phyloP scores from a whole-genome alignment of 192 early-diverging fungal genomes.

The Backusella circina region DNA sequence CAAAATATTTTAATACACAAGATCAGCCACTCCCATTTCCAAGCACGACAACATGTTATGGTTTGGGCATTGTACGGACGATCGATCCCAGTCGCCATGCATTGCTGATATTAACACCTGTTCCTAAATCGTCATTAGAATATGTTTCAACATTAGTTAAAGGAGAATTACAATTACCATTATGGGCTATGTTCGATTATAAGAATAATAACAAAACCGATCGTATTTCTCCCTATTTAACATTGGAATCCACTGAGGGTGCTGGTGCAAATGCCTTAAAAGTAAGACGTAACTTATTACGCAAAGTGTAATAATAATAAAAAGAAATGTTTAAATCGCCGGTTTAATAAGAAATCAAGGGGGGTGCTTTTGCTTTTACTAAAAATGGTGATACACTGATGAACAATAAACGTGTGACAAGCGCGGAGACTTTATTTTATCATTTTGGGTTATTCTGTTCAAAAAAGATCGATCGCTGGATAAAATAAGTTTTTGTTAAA shows the following conservation, averaged over 20 bases:
- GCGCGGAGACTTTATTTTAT: not conserved
- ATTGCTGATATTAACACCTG: slow-evolving; percentile 56
- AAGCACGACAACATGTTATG: slow-evolving; percentile 51
- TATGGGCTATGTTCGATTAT: slow-evolving; percentile 43
- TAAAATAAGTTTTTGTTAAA: not conserved
- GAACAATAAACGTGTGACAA: slow-evolving; percentile 4
- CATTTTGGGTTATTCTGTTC: not conserved
- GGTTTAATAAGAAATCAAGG: not conserved
- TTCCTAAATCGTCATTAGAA: slow-evolving; percentile 18
- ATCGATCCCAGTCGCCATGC: slow-evolving; percentile 53
- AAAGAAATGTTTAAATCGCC: not conserved
- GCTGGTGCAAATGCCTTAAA: slow-evolving; percentile 26
- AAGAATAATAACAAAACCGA: slow-evolving; percentile 17
- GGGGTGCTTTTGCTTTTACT: not conserved
- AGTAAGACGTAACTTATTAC: slow-evolving; percentile 31
- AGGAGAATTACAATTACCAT: slow-evolving; percentile 50
- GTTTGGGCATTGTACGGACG: slow-evolving; percentile 63
- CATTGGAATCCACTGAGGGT: slow-evolving; percentile 31
- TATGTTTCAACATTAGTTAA: slow-evolving; percentile 45
- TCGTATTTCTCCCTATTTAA: slow-evolving; percentile 42
- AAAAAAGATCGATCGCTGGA: slow-evolving; percentile 4
- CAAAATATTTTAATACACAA: slow-evolving; percentile 40
- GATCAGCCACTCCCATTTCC: slow-evolving; percentile 43
- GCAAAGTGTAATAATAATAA: slow-evolving; percentile 1
- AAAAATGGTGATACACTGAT: not conserved